A percentile compares a stretch with the other conserved stretches of the same genome.
Evolutionary conservation across 306 rosid species (phyloP).

Genomic region (Glycyrrhiza uralensis): DNA sequence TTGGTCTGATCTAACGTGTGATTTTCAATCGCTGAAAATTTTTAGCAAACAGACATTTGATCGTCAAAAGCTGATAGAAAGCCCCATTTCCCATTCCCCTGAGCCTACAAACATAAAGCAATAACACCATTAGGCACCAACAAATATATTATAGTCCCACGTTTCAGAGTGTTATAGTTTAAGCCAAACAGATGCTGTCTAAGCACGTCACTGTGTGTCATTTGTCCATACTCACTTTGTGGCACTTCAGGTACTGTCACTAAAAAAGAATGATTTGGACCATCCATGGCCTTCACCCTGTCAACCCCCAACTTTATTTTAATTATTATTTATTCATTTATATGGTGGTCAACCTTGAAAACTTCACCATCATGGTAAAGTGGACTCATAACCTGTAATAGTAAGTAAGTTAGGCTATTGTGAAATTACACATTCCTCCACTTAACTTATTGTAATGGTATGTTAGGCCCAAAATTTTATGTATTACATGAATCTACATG

Average conservation of each 20-base stretch:
- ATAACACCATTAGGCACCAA: too few relatives aligned
- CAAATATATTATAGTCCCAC: slow-evolving; percentile 16
- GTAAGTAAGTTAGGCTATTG: too few relatives aligned
- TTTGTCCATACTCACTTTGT: slow-evolving; percentile 15
- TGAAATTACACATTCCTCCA: too few relatives aligned
- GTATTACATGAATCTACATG: too few relatives aligned
- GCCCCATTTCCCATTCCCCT: slow-evolving; percentile 9
- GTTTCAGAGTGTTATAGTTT: slow-evolving; percentile 28
- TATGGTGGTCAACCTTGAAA: too few relatives aligned
- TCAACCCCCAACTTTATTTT: background rate
- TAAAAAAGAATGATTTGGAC: slow-evolving; percentile 10
- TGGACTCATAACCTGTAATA: too few relatives aligned
- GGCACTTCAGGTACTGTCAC: slow-evolving; percentile 5
- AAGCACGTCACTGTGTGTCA: slow-evolving; percentile 2
- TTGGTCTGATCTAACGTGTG: too few relatives aligned
- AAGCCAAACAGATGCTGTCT: slow-evolving; percentile 33
- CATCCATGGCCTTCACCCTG: background rate
- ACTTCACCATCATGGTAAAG: too few relatives aligned
- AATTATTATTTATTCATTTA: background rate
- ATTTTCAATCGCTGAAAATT: background rate
- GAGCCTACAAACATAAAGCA: slow-evolving; percentile 19
- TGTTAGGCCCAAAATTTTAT: too few relatives aligned
- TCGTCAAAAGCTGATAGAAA: slow-evolving; percentile 14
- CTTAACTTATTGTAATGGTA: too few relatives aligned
- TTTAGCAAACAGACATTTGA: background rate